Evolutionary conservation across 2,329 filamentous ascomycete species (phyloP), one percentile per base, ranked within the genome.

Genomic region (Didymella sp.): DNA sequence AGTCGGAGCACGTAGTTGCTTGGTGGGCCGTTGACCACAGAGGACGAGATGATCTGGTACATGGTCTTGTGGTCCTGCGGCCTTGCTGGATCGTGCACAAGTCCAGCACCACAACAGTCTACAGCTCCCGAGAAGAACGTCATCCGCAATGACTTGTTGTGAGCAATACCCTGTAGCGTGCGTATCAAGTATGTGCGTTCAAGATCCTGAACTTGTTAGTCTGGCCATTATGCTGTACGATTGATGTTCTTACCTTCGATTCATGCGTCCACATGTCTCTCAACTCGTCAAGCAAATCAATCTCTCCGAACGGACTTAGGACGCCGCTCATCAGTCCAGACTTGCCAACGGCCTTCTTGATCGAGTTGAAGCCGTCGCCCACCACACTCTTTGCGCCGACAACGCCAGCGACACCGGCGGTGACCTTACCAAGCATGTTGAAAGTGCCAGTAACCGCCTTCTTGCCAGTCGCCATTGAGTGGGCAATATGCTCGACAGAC

Each of bases 231-330:
- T 6, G 13, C 6, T 12, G 21, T 19, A 9, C 7, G 2, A n/a
- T 17, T 17, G 9, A 8, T 7, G n/a, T 12, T 47, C 68, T 58
- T 76, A 87, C 86, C 81, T 98, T 99, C 49, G 90, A 93, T 48
- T 98, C 94, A 72, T 99, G 95, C 21, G 95, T 99, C 95, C 95
- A 99, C 82, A 96, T 89, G 75, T 99, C 95, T 72, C 94, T 89
- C 56, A 98, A 80, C 73, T 98, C 95, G 78, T 99, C 95, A 50
- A 95, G 87, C 47, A 98, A 86, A 70, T 97, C 95, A 59, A 99
- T 89, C 65, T 98, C 95, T 51, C 95, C 95, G 75, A 99, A 99
- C 31, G 96, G 93, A 79, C 92, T 97, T 45, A 99, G 82, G 35
- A 98, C 92, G 56, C 92, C 90, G 60, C 94, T 94, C 94, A 99